Evolutionary conservation across 176 grass and related monocot genomes (phyloP).

Genomic region (Aechmea fasciata): DNA sequence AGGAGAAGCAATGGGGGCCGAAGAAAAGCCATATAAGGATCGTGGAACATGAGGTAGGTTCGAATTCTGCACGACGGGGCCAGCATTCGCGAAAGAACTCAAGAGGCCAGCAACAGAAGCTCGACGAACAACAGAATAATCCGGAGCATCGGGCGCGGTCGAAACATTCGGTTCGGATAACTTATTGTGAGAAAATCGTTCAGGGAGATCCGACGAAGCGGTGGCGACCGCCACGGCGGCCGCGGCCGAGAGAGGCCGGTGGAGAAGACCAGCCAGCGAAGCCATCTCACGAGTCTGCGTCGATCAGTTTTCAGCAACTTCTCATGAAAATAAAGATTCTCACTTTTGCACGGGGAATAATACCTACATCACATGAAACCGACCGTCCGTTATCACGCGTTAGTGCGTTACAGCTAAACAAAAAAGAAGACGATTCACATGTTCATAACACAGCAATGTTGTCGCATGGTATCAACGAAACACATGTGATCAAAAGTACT

Average conservation of each 20-base stretch:
- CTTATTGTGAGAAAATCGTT: slow-evolving; percentile 33
- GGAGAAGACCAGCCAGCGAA: slow-evolving; percentile 42
- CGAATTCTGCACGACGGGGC: slow-evolving; percentile 1
- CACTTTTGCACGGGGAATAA: not conserved
- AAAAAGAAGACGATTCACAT: not conserved
- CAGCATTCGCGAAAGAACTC: not conserved
- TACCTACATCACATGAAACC: not conserved
- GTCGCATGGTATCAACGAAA: not conserved
- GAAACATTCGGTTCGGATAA: not conserved
- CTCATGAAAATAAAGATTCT: not conserved
- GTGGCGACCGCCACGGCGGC: slow-evolving; percentile 57
- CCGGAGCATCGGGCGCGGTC: not conserved
- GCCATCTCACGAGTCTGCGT: slow-evolving; percentile 31
- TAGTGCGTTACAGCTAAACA: not conserved
- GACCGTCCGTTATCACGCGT: not conserved
- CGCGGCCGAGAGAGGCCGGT: slow-evolving; percentile 70
- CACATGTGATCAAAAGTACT: not conserved
- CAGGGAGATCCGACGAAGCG: slow-evolving; percentile 49
- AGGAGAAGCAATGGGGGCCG: slow-evolving; percentile 31
- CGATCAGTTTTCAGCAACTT: too few relatives aligned
- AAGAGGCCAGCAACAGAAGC: slow-evolving; percentile 12
- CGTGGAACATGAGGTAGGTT: not conserved
- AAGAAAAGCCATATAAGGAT: slow-evolving; percentile 2
- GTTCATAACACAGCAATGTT: not conserved
- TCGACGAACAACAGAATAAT: not conserved